phyloP scores from a whole-genome alignment of 805 yeast species.

The Isabelozyma rhagii region DNA sequence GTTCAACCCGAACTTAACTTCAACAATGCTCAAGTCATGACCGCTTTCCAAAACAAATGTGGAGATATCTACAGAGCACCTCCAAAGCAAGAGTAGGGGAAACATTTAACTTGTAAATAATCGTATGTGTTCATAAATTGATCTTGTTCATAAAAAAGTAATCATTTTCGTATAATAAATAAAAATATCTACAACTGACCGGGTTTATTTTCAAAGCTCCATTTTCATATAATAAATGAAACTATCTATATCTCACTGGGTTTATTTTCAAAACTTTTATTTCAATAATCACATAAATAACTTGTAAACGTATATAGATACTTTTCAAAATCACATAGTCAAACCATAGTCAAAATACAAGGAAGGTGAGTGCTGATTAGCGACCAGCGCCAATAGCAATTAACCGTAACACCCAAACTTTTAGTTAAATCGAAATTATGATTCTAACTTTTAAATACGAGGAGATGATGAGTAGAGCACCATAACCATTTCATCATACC shows the following conservation, averaged over 20 bases:
- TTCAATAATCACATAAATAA: too few relatives aligned
- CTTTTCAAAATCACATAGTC: not conserved
- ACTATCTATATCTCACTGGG: too few relatives aligned
- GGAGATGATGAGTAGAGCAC: not conserved
- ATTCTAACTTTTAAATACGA: not conserved
- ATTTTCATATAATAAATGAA: too few relatives aligned
- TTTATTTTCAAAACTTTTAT: too few relatives aligned
- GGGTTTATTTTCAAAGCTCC: too few relatives aligned
- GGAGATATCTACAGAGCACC: conserved; percentile 43
- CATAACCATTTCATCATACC: not conserved
- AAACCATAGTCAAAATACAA: not conserved
- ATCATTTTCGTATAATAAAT: too few relatives aligned
- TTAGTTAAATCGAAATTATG: not conserved
- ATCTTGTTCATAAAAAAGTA: too few relatives aligned
- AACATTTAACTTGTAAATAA: not conserved
- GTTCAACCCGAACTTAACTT: conserved; percentile 32
- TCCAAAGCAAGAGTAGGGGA: conserved; percentile 11
- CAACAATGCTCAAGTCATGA: conserved; percentile 16
- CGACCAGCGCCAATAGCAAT: not conserved
- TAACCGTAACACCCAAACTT: not conserved
- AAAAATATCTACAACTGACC: too few relatives aligned
- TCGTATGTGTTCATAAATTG: too few relatives aligned
- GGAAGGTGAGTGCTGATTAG: not conserved
- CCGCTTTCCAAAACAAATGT: conserved; percentile 26
- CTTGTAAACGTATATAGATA: not conserved